Percentiles rank a stretch among this genome's conserved stretches.
These are phyloP conservation scores for Corynespora cassiicola DNA, from an alignment of 2,329 filamentous ascomycete species.

Conservation along the genomic window DNA sequence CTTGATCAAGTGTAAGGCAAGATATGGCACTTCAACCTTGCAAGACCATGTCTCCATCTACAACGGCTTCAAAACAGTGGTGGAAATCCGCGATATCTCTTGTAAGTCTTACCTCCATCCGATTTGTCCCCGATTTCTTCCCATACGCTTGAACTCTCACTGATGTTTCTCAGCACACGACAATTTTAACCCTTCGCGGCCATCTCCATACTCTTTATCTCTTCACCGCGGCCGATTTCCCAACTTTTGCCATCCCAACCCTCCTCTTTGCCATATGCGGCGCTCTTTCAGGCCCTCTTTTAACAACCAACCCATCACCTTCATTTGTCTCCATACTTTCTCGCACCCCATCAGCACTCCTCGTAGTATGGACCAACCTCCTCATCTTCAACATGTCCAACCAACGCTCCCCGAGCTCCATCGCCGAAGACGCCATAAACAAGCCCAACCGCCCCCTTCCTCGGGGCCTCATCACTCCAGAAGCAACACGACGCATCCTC, in stretches of 20 bases:
- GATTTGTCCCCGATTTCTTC: too few relatives aligned
- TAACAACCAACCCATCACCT: slow-evolving; percentile 7
- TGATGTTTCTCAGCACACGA: too few relatives aligned
- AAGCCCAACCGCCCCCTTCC: slow-evolving; percentile 48
- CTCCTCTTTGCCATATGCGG: slow-evolving; percentile 18
- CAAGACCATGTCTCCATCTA: too few relatives aligned
- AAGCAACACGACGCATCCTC: slow-evolving; percentile 1
- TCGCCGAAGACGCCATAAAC: slow-evolving; percentile 50
- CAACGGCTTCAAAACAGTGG: too few relatives aligned
- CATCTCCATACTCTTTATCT: slow-evolving; percentile 20
- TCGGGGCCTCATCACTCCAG: slow-evolving; percentile 24
- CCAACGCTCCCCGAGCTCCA: slow-evolving; percentile 38
- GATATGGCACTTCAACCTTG: too few relatives aligned
- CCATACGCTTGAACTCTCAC: too few relatives aligned
- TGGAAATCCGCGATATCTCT: too few relatives aligned
- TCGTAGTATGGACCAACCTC: slow-evolving; percentile 46
- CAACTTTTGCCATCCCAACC: slow-evolving; percentile 20
- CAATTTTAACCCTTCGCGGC: too few relatives aligned
- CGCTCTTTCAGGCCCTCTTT: slow-evolving; percentile 17
- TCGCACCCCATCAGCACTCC: slow-evolving; percentile 8
- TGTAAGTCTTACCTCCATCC: too few relatives aligned
- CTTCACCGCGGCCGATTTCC: slow-evolving; percentile 22
- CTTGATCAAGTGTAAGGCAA: too few relatives aligned
- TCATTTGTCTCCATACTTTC: slow-evolving; percentile 3
- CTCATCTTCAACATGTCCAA: slow-evolving; percentile 50